phyloP scores from a whole-genome alignment of 257 asterid species.

The Solanum corneliomulleri region DNA sequence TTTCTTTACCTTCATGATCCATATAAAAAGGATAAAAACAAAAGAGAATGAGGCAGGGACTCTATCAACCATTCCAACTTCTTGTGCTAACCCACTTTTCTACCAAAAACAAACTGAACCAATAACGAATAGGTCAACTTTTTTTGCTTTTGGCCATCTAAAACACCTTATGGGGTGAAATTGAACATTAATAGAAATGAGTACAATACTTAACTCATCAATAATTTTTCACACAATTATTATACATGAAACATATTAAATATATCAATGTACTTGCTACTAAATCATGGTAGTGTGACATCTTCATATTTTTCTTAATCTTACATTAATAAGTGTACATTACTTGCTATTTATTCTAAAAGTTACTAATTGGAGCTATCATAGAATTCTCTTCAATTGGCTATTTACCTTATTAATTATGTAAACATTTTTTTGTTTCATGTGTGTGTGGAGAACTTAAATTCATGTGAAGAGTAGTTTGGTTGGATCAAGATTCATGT shows the following conservation, averaged over 20 bases:
- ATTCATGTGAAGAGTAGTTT: neutral
- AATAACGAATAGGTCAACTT: neutral
- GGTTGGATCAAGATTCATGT: neutral
- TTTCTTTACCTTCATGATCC: neutral
- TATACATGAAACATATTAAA: neutral
- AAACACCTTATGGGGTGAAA: neutral
- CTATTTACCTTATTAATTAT: neutral
- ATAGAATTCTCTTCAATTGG: neutral
- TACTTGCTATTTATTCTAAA: neutral
- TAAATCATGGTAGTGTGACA: neutral
- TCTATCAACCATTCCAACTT: neutral
- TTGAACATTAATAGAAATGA: neutral
- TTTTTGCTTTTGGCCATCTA: neutral
- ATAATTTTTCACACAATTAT: neutral
- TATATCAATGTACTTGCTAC: neutral
- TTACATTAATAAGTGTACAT: neutral
- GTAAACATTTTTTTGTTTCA: neutral
- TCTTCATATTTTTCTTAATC: neutral
- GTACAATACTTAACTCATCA: neutral
- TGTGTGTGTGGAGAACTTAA: neutral
- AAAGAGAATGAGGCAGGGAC: neutral
- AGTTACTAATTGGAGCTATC: neutral
- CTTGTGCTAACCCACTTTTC: neutral
- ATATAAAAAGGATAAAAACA: neutral
- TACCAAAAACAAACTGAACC: neutral